Base-by-base conservation (phyloP, 305 asterid genomes). In the Fraxinus paxiana region DNA sequence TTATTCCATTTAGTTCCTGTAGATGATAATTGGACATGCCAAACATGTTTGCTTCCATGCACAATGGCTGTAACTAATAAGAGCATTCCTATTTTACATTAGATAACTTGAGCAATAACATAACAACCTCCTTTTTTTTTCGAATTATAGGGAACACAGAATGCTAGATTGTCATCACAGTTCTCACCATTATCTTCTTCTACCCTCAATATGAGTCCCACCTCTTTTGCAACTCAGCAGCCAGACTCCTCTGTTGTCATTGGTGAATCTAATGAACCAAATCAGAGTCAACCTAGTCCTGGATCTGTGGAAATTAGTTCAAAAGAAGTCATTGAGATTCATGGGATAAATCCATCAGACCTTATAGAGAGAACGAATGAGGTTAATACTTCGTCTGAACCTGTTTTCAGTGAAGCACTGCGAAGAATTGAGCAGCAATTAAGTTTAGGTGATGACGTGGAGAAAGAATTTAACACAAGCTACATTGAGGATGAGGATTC, bases 371-470 rank as follows among this genome's bases (percentile, higher is more conserved):
- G 86, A 84, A 65, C 80, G 73, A 85, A 85, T 73, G 96, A 88
- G 82, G 89, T 70, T 81, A 81, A 78, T 75, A 80, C 90, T 81
- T 85, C 93, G 79, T 82, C 94, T 10, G 81, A 73, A 83, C 90
- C 83, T n/a, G 90, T 81, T 76, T 81, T 96, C 33, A 86, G 86
- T 86, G 85, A 76, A 84, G 97, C 97, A 34, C 80, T 96, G 86
- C 89, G 87, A 87, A 88, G 83, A 86, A 83, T 94, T 75, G 90
- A 94, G 91, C 93, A 93, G 73, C 96, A 94, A 69, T 83, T 96
- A 83, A 92, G 97, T 90, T 84, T 94, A 85, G 87, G 93, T 78
- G 95, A 94, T 77, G 97, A 88, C 38, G 85, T 86, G 85, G 74
- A 86, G 82, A 81, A 85, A 83, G 91, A 87, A 31, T 77, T 85